phyloP scores from a whole-genome alignment of 306 rosid species.

The Sechiopsis laciniata region DNA sequence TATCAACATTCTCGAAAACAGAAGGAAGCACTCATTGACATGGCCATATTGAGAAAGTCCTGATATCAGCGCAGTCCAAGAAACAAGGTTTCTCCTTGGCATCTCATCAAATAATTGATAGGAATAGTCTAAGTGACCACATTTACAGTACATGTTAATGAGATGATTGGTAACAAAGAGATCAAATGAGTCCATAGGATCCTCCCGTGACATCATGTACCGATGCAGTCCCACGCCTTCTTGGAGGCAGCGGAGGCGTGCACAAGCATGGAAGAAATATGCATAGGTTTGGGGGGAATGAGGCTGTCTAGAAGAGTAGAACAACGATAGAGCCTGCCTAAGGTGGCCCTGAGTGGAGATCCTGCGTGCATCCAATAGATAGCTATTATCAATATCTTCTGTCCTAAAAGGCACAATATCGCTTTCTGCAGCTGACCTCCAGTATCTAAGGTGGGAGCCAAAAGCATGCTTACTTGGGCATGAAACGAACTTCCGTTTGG shows the following conservation, averaged over 20 bases:
- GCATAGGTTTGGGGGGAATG: slow-evolving; percentile 53
- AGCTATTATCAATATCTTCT: neutral
- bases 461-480: slow-evolving; percentile 9
- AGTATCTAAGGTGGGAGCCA: slow-evolving; percentile 11
- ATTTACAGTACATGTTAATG: slow-evolving; percentile 69
- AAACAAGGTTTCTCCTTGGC: slow-evolving; percentile 56
- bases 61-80: slow-evolving; percentile 82
- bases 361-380: slow-evolving; percentile 22
- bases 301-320: slow-evolving; percentile 34
- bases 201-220: slow-evolving; percentile 40
- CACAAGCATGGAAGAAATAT: slow-evolving; percentile 61
- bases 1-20: slow-evolving; percentile 52
- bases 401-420: slow-evolving; percentile 5
- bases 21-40: slow-evolving; percentile 36
- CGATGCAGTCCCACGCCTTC: slow-evolving; percentile 61
- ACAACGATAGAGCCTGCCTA: slow-evolving; percentile 47
- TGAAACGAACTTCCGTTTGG: neutral
- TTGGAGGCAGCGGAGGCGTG: slow-evolving; percentile 42
- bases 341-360: slow-evolving; percentile 48
- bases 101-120: slow-evolving; percentile 54
- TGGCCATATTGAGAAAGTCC: slow-evolving; percentile 51
- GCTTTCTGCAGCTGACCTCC: slow-evolving; percentile 1
- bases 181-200: slow-evolving; percentile 33
- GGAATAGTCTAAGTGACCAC: slow-evolving; percentile 45
- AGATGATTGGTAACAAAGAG: slow-evolving; percentile 64